Base-by-base conservation (phyloP, 2,329 filamentous ascomycete genomes). In the Amauroascus niger region DNA sequence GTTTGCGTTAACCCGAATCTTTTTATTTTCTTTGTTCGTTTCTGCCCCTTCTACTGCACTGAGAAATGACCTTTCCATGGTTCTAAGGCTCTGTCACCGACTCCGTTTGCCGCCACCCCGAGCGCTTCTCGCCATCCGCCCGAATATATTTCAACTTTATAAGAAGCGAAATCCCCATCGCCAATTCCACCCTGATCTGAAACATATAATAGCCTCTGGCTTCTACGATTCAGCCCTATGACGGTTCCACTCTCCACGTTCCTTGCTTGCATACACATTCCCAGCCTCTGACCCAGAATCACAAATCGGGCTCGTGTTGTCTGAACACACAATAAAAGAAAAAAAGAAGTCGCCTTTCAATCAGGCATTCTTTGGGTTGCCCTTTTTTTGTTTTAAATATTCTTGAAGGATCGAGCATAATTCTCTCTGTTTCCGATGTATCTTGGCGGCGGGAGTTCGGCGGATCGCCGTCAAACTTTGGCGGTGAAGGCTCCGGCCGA, bases 401-500 rank as follows among this genome's bases (percentile, higher is more conserved):
- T n/a, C n/a, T n/a, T n/a, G n/a, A n/a, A n/a, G n/a, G n/a, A n/a
- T n/a, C n/a, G n/a, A n/a, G n/a, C n/a, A n/a, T n/a, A n/a, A n/a
- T 11, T n/a, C 33, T 46, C 8, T 46, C 28, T 46, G 13, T 11
- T 3, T 35, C 3, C 43, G n/a, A 53, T 53, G 51, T 8, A 39
- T 35, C 33, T 54, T 43, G 33, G 45, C 39, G n/a, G 37, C 47
- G 52, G 52, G 28, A 49, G 45, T 35, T 39, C 52, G 13, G 52
- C 47, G 18, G 46, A 45, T 39, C 28, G 52, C 47, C 51, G 32
- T 16, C 49, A 53, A 47, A 24, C 54, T 43, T 48, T 59, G 48
- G 52, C 41, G 43, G 32, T 60, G 20, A 53, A 55, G 37, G 47
- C 53, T 49, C 49, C 54, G 45, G 20, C 44, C 18, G 43, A 49